Conservation (phyloP, 257 asterid species). For the Mitragyna speciosa region DNA sequence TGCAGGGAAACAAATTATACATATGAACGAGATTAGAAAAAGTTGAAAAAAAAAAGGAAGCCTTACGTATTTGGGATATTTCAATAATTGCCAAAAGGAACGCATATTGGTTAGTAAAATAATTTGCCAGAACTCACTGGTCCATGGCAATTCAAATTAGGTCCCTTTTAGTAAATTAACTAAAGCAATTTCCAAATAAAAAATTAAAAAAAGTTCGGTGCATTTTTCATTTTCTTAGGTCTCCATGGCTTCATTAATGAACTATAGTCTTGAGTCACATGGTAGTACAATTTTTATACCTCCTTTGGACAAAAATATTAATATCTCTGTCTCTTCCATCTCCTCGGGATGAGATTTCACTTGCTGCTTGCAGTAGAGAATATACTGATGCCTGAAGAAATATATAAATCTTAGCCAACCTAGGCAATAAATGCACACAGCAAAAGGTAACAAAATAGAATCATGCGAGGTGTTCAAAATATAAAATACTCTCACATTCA, state of each 20-base stretch:
- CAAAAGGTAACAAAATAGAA: slow-evolving; percentile 19
- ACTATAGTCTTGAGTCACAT: neutral
- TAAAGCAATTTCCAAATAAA: neutral
- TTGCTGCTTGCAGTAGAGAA: slow-evolving; percentile 85
- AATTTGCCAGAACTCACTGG: neutral
- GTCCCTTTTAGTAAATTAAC: no score
- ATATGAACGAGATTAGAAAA: neutral
- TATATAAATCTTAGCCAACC: slow-evolving; percentile 32
- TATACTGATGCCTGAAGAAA: slow-evolving; percentile 80
- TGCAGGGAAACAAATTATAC: neutral
- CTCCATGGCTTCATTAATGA: neutral
- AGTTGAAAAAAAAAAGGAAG: neutral
- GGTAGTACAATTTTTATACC: slow-evolving; percentile 39
- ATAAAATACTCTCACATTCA: neutral
- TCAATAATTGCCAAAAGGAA: neutral
- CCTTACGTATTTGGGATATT: neutral
- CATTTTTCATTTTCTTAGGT: slow-evolving; percentile 5
- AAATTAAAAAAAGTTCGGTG: neutral
- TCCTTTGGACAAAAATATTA: slow-evolving; percentile 75
- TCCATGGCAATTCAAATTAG: no score
- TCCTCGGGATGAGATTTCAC: slow-evolving; percentile 86
- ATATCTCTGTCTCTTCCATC: slow-evolving; percentile 89
- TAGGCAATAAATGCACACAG: neutral
- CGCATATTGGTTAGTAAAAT: neutral
- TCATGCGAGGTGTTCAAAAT: slow-evolving; percentile 3